Conservation (phyloP, 257 asterid species). For the Verbena officinalis region DNA sequence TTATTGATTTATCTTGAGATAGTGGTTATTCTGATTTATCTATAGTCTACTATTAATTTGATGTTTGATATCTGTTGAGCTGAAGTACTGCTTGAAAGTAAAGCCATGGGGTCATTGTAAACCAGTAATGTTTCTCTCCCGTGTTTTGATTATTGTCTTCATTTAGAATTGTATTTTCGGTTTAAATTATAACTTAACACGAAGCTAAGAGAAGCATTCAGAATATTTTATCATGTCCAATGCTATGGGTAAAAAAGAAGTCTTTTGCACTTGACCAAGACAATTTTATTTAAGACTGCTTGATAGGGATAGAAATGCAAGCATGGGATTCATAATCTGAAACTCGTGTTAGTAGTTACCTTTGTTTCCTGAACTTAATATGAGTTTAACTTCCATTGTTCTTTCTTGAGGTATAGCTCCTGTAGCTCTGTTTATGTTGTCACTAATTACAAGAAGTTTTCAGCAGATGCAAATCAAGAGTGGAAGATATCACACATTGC, state of each 20-base stretch:
- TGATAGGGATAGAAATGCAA: neutral
- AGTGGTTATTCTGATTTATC: neutral
- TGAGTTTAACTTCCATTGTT: neutral
- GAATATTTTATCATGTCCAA: neutral
- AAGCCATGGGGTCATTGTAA: slow-evolving; percentile 7
- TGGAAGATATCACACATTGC: slow-evolving; percentile 82
- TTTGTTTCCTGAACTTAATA: neutral
- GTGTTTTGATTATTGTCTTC: neutral
- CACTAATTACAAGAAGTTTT: slow-evolving; percentile 34
- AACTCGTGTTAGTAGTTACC: slow-evolving; percentile 1
- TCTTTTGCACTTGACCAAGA: neutral
- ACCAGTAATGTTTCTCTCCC: neutral
- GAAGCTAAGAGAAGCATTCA: neutral
- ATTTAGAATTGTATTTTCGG: neutral
- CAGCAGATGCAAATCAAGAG: slow-evolving; percentile 87
- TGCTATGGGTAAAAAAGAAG: neutral
- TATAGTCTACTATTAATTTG: neutral
- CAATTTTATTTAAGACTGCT: slow-evolving; percentile 9
- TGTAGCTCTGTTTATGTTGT: neutral
- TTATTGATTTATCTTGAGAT: slow-evolving; percentile 12
- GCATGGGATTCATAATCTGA: neutral
- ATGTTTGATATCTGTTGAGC: slow-evolving; percentile 21
- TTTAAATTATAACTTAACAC: slow-evolving; percentile 8
- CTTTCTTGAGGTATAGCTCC: neutral
- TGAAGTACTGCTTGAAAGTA: neutral